Base-by-base conservation (phyloP, 2,329 filamentous ascomycete species). In the Didymella glomerata region DNA sequence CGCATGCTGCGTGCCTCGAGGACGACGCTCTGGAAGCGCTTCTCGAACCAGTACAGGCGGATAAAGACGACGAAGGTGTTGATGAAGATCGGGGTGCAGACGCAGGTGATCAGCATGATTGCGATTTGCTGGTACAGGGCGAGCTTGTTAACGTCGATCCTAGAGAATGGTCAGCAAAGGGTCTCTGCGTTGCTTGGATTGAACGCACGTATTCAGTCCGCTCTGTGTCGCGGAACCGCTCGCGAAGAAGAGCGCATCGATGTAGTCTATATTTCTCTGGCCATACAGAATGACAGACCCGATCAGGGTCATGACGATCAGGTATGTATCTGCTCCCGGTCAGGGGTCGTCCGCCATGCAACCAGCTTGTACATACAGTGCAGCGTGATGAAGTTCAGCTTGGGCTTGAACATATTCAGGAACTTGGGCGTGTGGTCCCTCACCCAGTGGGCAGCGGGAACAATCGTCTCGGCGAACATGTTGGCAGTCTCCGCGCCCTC, bases 11-110 rank as follows among this genome's bases (percentile, higher is more conserved):
- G 86, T 1, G 91, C 88, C 68, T 96, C 91, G 32, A 84, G 84
- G 14, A 90, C 93, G 64, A 97, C 86, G 68, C 91, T 85, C 73
- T 96, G 90, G 74, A 99, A 98, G 8, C 93, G 87, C 77, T 96
- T 97, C 78, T 99, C 93, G 74, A 99, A 99, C 94, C 94, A 99
- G 78, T 97, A 97, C 1, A 99, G 82, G 25, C 95, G 90, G 14
- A 98, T 84, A 68, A 97, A 94, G 8, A 99, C 95, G 44, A 99
- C 92, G 44, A 87, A 90, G 2, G 90, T 73, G 55, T 79, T 76
- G 48, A 79, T 79, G 59, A 78, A 76, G 57, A 79, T 79, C 20
- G 77, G 77, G n/a, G 73, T 78, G 64, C 76, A 78, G 25, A 77
- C 14, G 63, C 68, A 76, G 13, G 77, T 61, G 8, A 77, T 66